Conservation (phyloP, 2,329 filamentous ascomycete genomes). For the Scleromitrula shiraiana region DNA sequence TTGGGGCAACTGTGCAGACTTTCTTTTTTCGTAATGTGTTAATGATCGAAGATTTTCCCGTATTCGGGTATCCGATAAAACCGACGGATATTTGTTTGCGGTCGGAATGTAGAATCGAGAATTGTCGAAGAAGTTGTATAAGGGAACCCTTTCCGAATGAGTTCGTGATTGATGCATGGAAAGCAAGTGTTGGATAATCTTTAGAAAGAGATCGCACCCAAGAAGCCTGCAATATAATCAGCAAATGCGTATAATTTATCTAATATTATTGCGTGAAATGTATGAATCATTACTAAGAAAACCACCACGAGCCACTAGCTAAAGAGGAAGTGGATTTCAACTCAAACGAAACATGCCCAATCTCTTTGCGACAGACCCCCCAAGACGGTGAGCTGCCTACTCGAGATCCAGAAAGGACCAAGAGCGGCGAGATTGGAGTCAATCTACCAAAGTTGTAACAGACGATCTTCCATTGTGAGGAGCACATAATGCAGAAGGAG, state of each 20-base stretch:
- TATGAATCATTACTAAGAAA: slow-evolving; percentile 99
- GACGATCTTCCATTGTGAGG: slow-evolving; percentile 67
- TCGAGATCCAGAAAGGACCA: slow-evolving; percentile 56
- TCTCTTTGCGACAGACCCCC: slow-evolving; percentile 60
- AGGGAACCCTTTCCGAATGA: slow-evolving; percentile 93
- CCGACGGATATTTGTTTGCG: slow-evolving; percentile 93
- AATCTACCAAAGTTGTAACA: slow-evolving; percentile 99
- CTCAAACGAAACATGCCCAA: slow-evolving; percentile 84
- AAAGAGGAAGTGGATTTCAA: slow-evolving; percentile 76
- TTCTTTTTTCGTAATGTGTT: slow-evolving; percentile 94
- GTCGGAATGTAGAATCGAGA: slow-evolving; percentile 79
- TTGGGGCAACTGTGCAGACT: slow-evolving; percentile 86
- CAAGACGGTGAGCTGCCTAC: slow-evolving; percentile 83
- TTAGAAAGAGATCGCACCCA: slow-evolving; percentile 88
- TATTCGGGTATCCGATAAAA: slow-evolving; percentile 71
- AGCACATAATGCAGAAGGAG: slow-evolving; percentile 56
- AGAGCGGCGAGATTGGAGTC: slow-evolving; percentile 59
- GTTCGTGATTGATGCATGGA: slow-evolving; percentile 91
- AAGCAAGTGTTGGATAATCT: slow-evolving; percentile 88
- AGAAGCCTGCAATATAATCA: slow-evolving; percentile 56
- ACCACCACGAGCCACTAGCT: slow-evolving; percentile 58
- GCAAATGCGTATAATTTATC: slow-evolving; percentile 11
- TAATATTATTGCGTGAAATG: slow-evolving; percentile 37
- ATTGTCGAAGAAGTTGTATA: slow-evolving; percentile 87
- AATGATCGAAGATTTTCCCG: slow-evolving; percentile 93